Evolutionary conservation across 2,329 filamentous ascomycete genomes (phyloP).

Genomic region (Diaporthe velutina): DNA sequence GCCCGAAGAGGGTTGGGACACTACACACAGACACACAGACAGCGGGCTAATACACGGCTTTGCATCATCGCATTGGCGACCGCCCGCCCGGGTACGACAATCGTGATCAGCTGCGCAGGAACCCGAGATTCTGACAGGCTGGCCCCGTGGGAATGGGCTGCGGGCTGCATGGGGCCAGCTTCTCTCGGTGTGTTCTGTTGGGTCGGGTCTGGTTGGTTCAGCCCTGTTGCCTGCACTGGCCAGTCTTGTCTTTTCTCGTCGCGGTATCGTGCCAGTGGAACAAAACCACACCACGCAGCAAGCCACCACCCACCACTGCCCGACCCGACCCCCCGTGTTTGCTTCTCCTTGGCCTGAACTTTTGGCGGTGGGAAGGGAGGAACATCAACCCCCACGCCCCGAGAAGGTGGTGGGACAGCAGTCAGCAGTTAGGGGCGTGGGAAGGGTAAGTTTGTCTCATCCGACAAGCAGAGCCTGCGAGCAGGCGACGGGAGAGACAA

Average conservation of each 20-base stretch:
- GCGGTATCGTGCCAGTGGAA: not conserved
- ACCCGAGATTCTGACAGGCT: slow-evolving; percentile 45
- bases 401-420: slow-evolving; percentile 26
- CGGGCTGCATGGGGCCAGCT: slow-evolving; percentile 1
- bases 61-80: slow-evolving; percentile 26
- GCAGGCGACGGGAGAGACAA: slow-evolving; percentile 12
- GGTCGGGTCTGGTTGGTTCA: slow-evolving; percentile 1
- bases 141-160: slow-evolving; percentile 29
- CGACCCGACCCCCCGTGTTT: slow-evolving; percentile 10
- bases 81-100: slow-evolving; percentile 33
- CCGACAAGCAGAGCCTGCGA: not conserved
- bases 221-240: not conserved
- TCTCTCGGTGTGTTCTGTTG: not conserved
- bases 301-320: not conserved
- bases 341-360: slow-evolving; percentile 7
- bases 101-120: slow-evolving; percentile 50
- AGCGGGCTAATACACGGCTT: not conserved
- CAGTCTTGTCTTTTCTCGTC: not conserved
- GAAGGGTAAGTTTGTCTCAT: slow-evolving; percentile 31
- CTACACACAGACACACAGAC: not conserved
- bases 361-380: slow-evolving; percentile 1
- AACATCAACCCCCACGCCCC: not conserved
- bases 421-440: slow-evolving; percentile 11
- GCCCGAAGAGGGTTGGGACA: not conserved
- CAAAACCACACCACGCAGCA: not conserved